Percentiles rank a stretch among this genome's conserved stretches.
These are phyloP conservation scores for Nevesoporus exiguus DNA, from an alignment of 768 basidiomycete genomes.

Conservation along the genomic window DNA sequence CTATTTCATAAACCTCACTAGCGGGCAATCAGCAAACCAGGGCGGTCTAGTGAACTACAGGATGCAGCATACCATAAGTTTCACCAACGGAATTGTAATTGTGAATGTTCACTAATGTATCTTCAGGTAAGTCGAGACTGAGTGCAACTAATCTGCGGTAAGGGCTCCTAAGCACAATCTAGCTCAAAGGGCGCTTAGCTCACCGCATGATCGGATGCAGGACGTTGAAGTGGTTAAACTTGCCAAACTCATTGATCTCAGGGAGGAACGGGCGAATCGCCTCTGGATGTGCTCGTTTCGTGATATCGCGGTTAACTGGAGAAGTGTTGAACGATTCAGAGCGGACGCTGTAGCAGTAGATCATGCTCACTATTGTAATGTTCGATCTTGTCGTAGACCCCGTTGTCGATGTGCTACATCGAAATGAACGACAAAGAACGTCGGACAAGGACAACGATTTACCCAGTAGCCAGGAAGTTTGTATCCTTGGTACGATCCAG, in stretches of 20 bases:
- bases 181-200: not conserved
- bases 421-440: not conserved
- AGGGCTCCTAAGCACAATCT: not conserved
- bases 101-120: constrained; percentile 48
- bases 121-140: constrained; percentile 54
- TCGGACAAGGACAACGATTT: not conserved
- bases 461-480: constrained; percentile 52
- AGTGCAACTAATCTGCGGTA: constrained; percentile 43
- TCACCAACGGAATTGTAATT: constrained; percentile 40
- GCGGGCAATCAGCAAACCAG: not conserved
- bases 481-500: constrained; percentile 51
- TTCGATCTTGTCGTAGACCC: constrained; percentile 62
- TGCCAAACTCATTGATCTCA: constrained; percentile 49
- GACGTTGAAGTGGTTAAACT: constrained; percentile 50
- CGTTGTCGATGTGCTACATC: constrained; percentile 54
- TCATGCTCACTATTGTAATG: constrained; percentile 52
- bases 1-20: constrained; percentile 70
- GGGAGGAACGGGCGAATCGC: constrained; percentile 48
- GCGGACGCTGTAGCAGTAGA: not conserved
- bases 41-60: not conserved
- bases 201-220: constrained; percentile 48
- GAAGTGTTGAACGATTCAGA: not conserved
- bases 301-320: constrained; percentile 50
- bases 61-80: constrained; percentile 36
- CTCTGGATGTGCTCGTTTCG: constrained; percentile 46